phyloP scores from a whole-genome alignment of 2,329 filamentous ascomycete species.

The Dothidotthia symphoricarpi region DNA sequence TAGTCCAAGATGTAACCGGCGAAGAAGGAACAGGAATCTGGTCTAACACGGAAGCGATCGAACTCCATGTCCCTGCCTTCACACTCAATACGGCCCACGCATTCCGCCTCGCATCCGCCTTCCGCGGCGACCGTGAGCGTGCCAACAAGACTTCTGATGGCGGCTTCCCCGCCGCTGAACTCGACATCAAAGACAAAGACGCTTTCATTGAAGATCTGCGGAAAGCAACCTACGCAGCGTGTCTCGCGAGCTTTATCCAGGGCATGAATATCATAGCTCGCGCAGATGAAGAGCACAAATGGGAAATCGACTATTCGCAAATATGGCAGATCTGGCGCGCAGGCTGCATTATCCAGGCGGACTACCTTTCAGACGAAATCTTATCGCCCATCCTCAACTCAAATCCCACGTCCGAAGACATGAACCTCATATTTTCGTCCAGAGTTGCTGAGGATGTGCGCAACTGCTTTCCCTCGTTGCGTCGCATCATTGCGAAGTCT shows the following conservation, averaged over 20 bases:
- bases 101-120: slow-evolving; percentile 62
- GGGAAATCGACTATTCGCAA: slow-evolving; percentile 55
- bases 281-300: slow-evolving; percentile 58
- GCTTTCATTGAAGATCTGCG: slow-evolving; percentile 58
- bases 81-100: slow-evolving; percentile 64
- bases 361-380: slow-evolving; percentile 60
- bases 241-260: slow-evolving; percentile 63
- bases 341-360: slow-evolving; percentile 69
- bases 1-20: slow-evolving; percentile 66
- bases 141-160: slow-evolving; percentile 50
- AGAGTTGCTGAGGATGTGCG: slow-evolving; percentile 56
- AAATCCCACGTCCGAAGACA: slow-evolving; percentile 42
- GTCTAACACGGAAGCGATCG: slow-evolving; percentile 62
- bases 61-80: slow-evolving; percentile 62
- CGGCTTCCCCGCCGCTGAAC: slow-evolving; percentile 42
- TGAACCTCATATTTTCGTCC: slow-evolving; percentile 45
- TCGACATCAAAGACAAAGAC: slow-evolving; percentile 35
- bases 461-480: slow-evolving; percentile 52
- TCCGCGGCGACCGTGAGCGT: slow-evolving; percentile 55
- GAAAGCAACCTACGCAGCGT: slow-evolving; percentile 61
- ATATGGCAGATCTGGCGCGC: slow-evolving; percentile 64
- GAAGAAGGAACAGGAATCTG: slow-evolving; percentile 67
- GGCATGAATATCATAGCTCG: slow-evolving; percentile 63
- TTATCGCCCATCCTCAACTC: slow-evolving; percentile 50
- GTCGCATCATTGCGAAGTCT: slow-evolving; percentile 55